These are phyloP conservation scores for Lactifluus rugatus DNA, from an alignment of 768 basidiomycete species.

Conservation along the genomic window DNA sequence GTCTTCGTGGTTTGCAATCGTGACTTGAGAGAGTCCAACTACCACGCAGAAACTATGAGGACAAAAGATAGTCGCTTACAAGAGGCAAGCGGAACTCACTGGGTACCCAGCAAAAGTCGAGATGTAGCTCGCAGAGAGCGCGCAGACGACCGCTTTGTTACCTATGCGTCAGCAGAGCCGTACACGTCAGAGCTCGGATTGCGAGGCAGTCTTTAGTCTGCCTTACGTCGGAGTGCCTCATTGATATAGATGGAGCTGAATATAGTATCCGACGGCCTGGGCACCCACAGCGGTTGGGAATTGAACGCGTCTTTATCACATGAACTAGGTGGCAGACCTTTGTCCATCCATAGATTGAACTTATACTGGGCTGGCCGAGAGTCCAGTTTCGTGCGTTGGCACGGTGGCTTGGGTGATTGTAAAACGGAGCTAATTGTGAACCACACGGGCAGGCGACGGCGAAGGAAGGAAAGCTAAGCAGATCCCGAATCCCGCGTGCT, in stretches of 20 bases:
- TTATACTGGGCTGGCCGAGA: conserved; percentile 58
- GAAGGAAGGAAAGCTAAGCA: conserved; percentile 10
- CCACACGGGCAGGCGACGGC: conserved; percentile 14
- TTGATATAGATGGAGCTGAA: conserved; percentile 19
- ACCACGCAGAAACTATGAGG: conserved; percentile 4
- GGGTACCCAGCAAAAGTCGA: conserved; percentile 92
- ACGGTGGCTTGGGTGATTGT: conserved; percentile 28
- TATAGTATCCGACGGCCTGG: conserved; percentile 14
- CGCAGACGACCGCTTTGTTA: conserved; percentile 83
- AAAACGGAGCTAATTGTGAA: conserved; percentile 11
- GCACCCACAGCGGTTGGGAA: not conserved
- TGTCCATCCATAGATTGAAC: conserved; percentile 28
- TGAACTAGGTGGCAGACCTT: conserved; percentile 16
- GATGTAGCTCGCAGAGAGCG: conserved; percentile 83
- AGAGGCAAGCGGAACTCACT: conserved; percentile 28
- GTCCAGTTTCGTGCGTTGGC: conserved; percentile 67
- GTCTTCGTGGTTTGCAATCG: conserved; percentile 78
- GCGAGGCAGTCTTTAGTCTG: not conserved
- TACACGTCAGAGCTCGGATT: conserved; percentile 11
- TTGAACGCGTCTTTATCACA: not conserved
- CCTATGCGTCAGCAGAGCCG: conserved; percentile 32
- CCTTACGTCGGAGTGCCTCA: conserved; percentile 18
- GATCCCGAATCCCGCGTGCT: not conserved
- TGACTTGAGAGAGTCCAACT: conserved; percentile 94
- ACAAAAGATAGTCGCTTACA: not conserved